Evolutionary conservation across 306 rosid species (phyloP), one percentile per base, ranked within the genome.

Genomic region (Glycine tomentella): DNA sequence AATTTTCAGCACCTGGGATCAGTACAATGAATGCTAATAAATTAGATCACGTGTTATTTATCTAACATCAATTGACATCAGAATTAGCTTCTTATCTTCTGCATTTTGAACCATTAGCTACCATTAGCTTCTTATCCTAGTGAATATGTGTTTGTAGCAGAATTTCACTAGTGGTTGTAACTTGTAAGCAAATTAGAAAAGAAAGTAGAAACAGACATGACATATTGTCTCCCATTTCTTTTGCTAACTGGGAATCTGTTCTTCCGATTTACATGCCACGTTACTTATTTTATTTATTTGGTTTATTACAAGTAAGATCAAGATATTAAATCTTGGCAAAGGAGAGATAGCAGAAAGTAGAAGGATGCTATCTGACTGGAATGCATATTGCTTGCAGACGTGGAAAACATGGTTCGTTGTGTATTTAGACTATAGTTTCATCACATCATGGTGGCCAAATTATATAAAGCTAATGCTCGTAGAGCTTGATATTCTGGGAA

Each of bases 251-350:
- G 91, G 87, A 81, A 88, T 87, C 89, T 81, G 58, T 81, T 87
- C 80, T 57, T n/a, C 5, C 15, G 72, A 12, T 40, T 64, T 59
- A 17, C 11, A 34, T 1, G 11, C 63, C 72, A 55, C 46, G 57
- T 72, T 63, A 62, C 42, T 11, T 10, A 38, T 38, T 38, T 38
- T 38, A 14, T 81, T 78, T n/a, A 72, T 75, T 58, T 48, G 34
- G 73, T 25, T 59, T 25, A 44, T 51, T 56, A 12, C 63, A 50
- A 40, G 25, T 49, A 69, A 80, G 91, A 86, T 87, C 89, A 85
- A 85, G 10, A 66, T 83, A 82, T 90, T 92, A 80, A 76, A 80
- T 90, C 90, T 55, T 61, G 67, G 61, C 34, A 81, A 33, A 48
- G 33, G 51, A 62, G 7, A 45, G 33, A 57, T 15, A 15, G 49